Conservation (phyloP, 2,329 filamentous ascomycete genomes). For the Aspergillus unguis region DNA sequence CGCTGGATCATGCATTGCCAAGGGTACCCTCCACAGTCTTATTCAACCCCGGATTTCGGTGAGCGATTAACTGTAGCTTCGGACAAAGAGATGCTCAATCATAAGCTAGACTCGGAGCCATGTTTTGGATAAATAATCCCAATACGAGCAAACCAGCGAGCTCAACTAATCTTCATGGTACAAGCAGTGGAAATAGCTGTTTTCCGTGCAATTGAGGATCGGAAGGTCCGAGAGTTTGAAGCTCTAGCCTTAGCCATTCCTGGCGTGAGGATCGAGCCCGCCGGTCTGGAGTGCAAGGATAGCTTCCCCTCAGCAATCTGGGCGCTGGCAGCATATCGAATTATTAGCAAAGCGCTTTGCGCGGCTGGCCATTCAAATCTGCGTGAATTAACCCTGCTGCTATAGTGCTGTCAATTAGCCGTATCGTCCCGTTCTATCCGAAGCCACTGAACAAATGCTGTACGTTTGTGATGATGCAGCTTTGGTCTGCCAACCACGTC, state of each 20-base stretch:
- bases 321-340: not conserved
- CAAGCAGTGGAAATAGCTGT: slow-evolving; percentile 8
- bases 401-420: not conserved
- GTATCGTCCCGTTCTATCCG: not conserved
- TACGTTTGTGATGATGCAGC: no score
- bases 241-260: slow-evolving; percentile 8
- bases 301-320: not conserved
- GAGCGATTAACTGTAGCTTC: not conserved
- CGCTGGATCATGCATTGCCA: slow-evolving; percentile 12
- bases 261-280: slow-evolving; percentile 5
- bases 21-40: slow-evolving; percentile 12
- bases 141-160: not conserved
- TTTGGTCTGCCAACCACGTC: not conserved
- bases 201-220: slow-evolving; percentile 1
- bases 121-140: slow-evolving; percentile 3
- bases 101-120: not conserved
- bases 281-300: not conserved
- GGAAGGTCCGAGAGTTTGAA: slow-evolving; percentile 9
- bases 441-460: not conserved
- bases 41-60: slow-evolving; percentile 3
- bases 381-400: not conserved
- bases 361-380: slow-evolving; percentile 17
- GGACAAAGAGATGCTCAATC: no score
- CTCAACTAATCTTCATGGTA: not conserved
- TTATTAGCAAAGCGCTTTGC: slow-evolving; percentile 22